Percentiles rank a stretch among this genome's conserved stretches.
These are phyloP conservation scores for Triticum dicoccoides DNA, from an alignment of 176 grass and related monocot genomes.

Conservation along the genomic window DNA sequence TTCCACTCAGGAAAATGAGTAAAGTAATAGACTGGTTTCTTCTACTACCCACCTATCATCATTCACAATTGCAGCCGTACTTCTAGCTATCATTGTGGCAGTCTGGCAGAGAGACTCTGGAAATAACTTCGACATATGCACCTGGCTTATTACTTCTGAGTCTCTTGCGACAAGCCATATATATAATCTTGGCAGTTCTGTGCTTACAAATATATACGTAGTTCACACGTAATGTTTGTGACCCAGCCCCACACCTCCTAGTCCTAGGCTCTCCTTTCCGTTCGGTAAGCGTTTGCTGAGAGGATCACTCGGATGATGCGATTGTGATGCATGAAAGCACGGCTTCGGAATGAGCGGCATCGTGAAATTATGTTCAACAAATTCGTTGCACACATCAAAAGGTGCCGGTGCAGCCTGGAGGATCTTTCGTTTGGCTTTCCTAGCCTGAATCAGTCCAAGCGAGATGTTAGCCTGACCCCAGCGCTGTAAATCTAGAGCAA, in stretches of 20 bases:
- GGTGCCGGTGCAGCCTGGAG: background rate
- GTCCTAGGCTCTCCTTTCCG: background rate
- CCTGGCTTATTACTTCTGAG: background rate
- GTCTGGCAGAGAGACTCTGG: too few species aligned
- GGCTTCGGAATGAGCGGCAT: background rate
- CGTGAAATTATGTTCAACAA: background rate
- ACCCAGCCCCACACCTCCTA: background rate
- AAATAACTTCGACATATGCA: background rate
- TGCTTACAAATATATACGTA: background rate
- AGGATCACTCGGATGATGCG: background rate
- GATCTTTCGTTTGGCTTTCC: too few species aligned
- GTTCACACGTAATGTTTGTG: background rate
- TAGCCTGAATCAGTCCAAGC: too few species aligned
- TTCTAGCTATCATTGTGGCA: background rate
- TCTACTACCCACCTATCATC: too few species aligned
- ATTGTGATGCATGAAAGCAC: background rate
- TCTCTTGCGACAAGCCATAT: background rate
- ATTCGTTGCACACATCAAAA: fast-evolving
- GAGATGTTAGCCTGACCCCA: too few species aligned
- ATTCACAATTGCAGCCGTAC: background rate
- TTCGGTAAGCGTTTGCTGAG: background rate
- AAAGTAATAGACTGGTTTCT: too few species aligned
- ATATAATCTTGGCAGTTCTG: background rate
- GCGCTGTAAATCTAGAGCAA: too few species aligned
- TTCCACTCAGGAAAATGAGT: too few species aligned